Conservation (phyloP, 2,329 filamentous ascomycete species). For the Cercospora beticola region DNA sequence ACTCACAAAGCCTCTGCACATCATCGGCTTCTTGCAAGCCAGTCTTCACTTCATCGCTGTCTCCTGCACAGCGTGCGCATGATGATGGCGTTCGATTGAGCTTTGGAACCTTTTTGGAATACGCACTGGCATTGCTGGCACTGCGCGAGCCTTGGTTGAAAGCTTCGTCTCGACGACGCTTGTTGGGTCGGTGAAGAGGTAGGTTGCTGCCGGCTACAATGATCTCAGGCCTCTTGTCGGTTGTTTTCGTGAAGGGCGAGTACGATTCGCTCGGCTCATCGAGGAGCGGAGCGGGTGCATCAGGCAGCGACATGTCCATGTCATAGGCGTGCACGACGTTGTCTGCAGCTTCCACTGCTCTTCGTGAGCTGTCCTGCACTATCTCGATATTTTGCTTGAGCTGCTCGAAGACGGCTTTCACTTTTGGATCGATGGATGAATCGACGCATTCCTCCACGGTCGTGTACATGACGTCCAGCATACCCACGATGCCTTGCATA, state of each 20-base stretch:
- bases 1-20: conserved; percentile 22
- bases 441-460: conserved; percentile 66
- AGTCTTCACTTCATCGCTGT: conserved; percentile 25
- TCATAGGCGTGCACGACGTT: conserved; percentile 75
- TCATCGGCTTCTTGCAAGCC: conserved; percentile 34
- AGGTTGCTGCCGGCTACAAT: conserved; percentile 46
- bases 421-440: conserved; percentile 51
- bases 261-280: conserved; percentile 32
- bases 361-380: conserved; percentile 69
- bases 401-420: conserved; percentile 58
- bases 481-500: conserved; percentile 74
- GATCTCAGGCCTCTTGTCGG: conserved; percentile 45
- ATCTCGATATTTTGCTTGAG: conserved; percentile 69
- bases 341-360: conserved; percentile 71
- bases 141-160: conserved; percentile 24
- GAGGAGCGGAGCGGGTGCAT: conserved; percentile 48
- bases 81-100: conserved; percentile 17
- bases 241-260: conserved; percentile 27
- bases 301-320: conserved; percentile 72
- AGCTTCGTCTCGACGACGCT: conserved; percentile 45
- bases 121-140: conserved; percentile 29
- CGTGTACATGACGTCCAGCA: conserved; percentile 74
- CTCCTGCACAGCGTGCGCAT: conserved; percentile 21
- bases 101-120: conserved; percentile 21
- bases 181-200: conserved; percentile 43